These are phyloP conservation scores for Ascochyta rabiei DNA, from an alignment of 2,329 filamentous ascomycete species.

Conservation along the genomic window DNA sequence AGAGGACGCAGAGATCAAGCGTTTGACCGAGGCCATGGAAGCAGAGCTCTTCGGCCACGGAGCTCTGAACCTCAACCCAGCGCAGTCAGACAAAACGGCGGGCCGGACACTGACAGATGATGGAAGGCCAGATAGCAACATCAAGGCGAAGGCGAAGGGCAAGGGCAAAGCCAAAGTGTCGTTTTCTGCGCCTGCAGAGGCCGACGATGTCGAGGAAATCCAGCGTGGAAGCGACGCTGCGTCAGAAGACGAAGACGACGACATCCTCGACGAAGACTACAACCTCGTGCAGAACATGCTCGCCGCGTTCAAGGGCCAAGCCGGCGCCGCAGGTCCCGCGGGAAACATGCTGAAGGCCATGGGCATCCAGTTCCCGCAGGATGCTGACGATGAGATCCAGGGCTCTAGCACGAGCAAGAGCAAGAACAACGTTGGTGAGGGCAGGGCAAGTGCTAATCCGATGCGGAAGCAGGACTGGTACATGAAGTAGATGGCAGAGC, in stretches of 20 bases:
- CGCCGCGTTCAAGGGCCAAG: constrained; percentile 91
- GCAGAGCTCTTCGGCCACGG: constrained; percentile 72
- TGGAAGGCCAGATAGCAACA: neutral
- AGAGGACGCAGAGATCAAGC: constrained; percentile 64
- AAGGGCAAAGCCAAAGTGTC: constrained; percentile 28
- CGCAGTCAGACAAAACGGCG: no score
- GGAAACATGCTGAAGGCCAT: constrained; percentile 87
- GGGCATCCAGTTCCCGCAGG: constrained; percentile 80
- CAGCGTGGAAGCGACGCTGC: constrained; percentile 75
- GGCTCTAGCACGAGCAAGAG: neutral
- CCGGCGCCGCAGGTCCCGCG: constrained; percentile 81
- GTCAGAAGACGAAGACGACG: constrained; percentile 54
- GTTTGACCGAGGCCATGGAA: constrained; percentile 73
- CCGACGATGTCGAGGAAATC: constrained; percentile 51
- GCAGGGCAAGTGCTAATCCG: constrained; percentile 9
- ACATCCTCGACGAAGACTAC: constrained; percentile 75
- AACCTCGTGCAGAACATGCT: constrained; percentile 89
- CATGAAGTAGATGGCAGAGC: neutral
- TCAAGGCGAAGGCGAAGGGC: constrained; percentile 27
- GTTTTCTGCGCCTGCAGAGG: neutral
- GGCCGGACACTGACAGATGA: constrained; percentile 10
- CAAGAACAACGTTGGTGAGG: constrained; percentile 4
- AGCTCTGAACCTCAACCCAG: constrained; percentile 59
- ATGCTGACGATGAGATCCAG: constrained; percentile 64
- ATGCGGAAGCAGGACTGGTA: constrained; percentile 16